Percentiles rank a stretch among this genome's conserved stretches.
These are phyloP conservation scores for Candida verbasci DNA, from an alignment of 805 yeast genomes.

Conservation along the genomic window DNA sequence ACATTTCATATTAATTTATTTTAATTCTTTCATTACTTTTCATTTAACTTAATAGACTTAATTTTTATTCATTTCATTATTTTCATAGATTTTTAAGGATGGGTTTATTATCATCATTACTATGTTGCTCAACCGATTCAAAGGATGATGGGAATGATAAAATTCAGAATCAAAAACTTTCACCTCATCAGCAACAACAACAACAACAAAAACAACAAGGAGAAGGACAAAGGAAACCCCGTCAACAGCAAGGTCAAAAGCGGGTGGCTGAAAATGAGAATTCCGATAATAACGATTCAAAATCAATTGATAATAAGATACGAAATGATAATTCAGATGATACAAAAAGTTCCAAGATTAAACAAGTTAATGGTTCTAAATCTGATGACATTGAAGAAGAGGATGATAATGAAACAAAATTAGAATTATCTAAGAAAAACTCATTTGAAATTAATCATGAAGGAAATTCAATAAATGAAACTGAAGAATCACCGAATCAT, in stretches of 20 bases:
- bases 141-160: slow-evolving; percentile 29
- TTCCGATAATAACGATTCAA: too few species aligned
- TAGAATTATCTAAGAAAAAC: slow-evolving; percentile 17
- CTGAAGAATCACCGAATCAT: slow-evolving; percentile 22
- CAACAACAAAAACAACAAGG: slow-evolving; percentile 5
- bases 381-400: not conserved
- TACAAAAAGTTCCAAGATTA: not conserved
- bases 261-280: too few species aligned
- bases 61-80: too few species aligned
- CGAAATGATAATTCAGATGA: not conserved
- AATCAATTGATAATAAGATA: too few species aligned
- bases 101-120: slow-evolving; percentile 30
- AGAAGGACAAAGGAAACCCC: not conserved
- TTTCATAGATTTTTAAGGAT: too few species aligned
- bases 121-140: slow-evolving; percentile 36
- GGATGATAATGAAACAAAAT: not conserved
- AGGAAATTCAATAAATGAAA: slow-evolving; percentile 35
- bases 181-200: slow-evolving; percentile 7
- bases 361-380: not conserved
- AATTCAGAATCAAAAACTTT: slow-evolving; percentile 17
- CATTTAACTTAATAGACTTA: too few species aligned
- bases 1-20: too few species aligned
- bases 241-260: not conserved
- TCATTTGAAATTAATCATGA: slow-evolving; percentile 21
- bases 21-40: too few species aligned